Percentiles rank a stretch among this genome's conserved stretches.
Conservation (phyloP, 352 stramenopile species). For the Pythium guiyangense region DNA sequence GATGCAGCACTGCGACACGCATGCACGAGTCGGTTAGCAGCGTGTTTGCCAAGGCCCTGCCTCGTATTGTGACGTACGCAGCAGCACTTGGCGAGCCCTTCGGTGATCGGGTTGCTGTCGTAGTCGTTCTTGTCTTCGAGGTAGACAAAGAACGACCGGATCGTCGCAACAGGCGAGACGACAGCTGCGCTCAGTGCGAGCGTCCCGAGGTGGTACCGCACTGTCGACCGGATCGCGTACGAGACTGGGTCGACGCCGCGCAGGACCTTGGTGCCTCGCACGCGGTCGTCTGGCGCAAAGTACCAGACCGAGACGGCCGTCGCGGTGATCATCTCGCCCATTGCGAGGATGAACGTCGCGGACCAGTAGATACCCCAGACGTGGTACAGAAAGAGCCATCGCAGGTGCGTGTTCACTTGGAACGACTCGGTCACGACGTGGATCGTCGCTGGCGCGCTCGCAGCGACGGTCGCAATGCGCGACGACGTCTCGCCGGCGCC, state of each 20-base stretch:
- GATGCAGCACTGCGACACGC: constrained; percentile 61
- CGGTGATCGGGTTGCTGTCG: constrained; percentile 54
- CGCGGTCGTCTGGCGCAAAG: constrained; percentile 61
- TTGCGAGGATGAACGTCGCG: constrained; percentile 53
- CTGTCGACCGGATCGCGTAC: constrained; percentile 55
- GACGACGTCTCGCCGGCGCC: constrained; percentile 54
- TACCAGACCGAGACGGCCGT: constrained; percentile 76
- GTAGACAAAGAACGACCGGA: constrained; percentile 78
- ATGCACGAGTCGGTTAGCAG: too few species aligned
- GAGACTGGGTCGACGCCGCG: constrained; percentile 49
- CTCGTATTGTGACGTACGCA: constrained; percentile 80
- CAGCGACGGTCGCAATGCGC: constrained; percentile 54
- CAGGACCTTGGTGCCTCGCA: constrained; percentile 52
- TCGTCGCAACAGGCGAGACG: constrained; percentile 55
- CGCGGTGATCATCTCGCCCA: constrained; percentile 73
- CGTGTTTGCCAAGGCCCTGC: too few species aligned
- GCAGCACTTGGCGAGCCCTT: constrained; percentile 51
- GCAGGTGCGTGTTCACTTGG: constrained; percentile 49
- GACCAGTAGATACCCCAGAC: constrained; percentile 81
- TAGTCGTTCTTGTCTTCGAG: constrained; percentile 81
- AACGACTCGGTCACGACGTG: constrained; percentile 70
- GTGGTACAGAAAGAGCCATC: constrained; percentile 77
- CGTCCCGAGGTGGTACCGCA: constrained; percentile 72
- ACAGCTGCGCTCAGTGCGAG: constrained; percentile 56
- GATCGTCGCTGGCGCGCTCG: constrained; percentile 38